Base-by-base conservation (phyloP, 805 yeast genomes). In the Ogataea salicorniae region DNA sequence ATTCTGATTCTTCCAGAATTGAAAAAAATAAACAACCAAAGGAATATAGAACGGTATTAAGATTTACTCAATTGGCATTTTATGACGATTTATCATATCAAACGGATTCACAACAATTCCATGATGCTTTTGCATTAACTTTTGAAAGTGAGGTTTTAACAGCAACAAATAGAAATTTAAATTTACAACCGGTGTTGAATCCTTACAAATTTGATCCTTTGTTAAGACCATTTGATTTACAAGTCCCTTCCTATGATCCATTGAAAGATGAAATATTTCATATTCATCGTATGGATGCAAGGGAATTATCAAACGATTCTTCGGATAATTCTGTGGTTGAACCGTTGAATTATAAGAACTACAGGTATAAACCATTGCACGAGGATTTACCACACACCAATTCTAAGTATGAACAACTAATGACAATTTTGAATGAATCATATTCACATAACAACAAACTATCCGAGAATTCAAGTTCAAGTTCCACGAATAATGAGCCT, bases 71-170 rank as follows among this genome's bases (percentile, higher is more conserved):
- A 49, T 63, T 86, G 37, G 83, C 96, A 0, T 69, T 84, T 42
- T 92, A 87, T 71, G 90, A 88, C 62, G 98, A 92, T 63, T 69
- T 94, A 59, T 73, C 91, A 54, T 81, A 84, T 46, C 89, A 87
- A 47, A 86, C 96, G 0, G 97, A 92, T 64, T 70, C 78, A 2
- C 77, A 81, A 50, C 81, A 89, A 36, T 86, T 89, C 63, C 83
- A 88, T 34, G 98, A 92, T 65, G 75, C 77, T 22, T 73, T 88
- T 45, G 84, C 95, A 3, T 72, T 88, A 29, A 83, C 82, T 46
- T 80, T 92, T 78, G 98, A 94, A 67, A 75, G 92, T n/a, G 97
- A 91, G 65, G 80, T 91, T 23, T 69, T 92, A 44, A 78, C 87
- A 0, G 70, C 89, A 42, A 86, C 96, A 3, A 78, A 85, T 50